Evolutionary conservation across 164 flowering plant species (phyloP).

Genomic region (Vitis rotundifolia): DNA sequence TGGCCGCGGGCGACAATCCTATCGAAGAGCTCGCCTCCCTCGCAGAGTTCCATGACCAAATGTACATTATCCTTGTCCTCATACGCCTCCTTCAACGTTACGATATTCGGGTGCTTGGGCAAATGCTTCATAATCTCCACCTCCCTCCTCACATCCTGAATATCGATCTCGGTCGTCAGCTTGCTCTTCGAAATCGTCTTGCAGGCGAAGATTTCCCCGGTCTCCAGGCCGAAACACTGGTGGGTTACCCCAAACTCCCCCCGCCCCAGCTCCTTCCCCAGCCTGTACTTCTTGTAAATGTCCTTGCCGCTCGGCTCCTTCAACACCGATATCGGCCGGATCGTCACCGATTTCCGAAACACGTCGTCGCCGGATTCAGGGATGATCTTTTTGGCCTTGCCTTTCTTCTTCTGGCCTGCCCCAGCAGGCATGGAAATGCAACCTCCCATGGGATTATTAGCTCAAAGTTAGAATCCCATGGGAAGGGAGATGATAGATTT

Average conservation of each 20-base stretch:
- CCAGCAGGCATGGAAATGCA: slow-evolving; percentile 23
- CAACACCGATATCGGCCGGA: slow-evolving; percentile 17
- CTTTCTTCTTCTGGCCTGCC: background rate
- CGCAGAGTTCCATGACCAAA: slow-evolving; percentile 81
- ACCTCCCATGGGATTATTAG: slow-evolving; percentile 33
- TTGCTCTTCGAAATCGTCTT: slow-evolving; percentile 68
- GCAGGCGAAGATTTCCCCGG: slow-evolving; percentile 59
- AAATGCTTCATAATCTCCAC: slow-evolving; percentile 76
- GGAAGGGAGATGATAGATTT: background rate
- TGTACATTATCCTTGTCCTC: slow-evolving; percentile 67
- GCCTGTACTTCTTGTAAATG: slow-evolving; percentile 27
- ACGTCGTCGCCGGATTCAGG: background rate
- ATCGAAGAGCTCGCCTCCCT: slow-evolving; percentile 87
- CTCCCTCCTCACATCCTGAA: slow-evolving; percentile 81
- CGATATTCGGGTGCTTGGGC: slow-evolving; percentile 70
- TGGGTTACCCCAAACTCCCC: slow-evolving; percentile 81
- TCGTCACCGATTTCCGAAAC: background rate
- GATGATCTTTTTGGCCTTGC: background rate
- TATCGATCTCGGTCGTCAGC: slow-evolving; percentile 64
- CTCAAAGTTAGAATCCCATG: background rate
- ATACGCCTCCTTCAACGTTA: slow-evolving; percentile 55
- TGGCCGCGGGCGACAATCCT: slow-evolving; percentile 74
- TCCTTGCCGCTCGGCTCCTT: slow-evolving; percentile 28
- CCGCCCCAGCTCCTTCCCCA: slow-evolving; percentile 73
- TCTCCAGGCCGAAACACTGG: slow-evolving; percentile 38